phyloP scores from a whole-genome alignment of 768 basidiomycete genomes.

The Lactarius evosmus region DNA sequence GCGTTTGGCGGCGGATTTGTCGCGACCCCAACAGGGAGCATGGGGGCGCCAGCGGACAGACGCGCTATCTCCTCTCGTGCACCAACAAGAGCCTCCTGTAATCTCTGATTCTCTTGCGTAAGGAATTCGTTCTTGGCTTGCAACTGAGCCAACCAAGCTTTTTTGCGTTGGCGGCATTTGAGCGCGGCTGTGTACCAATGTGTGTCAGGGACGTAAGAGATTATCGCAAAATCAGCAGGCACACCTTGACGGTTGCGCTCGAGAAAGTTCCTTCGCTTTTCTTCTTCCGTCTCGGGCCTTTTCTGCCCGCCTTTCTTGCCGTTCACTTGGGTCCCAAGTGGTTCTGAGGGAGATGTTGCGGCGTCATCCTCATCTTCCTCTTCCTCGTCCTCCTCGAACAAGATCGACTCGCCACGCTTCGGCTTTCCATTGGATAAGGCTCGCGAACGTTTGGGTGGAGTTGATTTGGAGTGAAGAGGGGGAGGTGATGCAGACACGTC shows the following conservation, averaged over 20 bases:
- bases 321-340: neutral
- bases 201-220: conserved; percentile 16
- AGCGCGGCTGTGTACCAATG: conserved; percentile 66
- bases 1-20: conserved; percentile 13
- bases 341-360: conserved; percentile 27
- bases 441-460: conserved; percentile 39
- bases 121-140: conserved; percentile 94
- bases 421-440: conserved; percentile 30
- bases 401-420: conserved; percentile 32
- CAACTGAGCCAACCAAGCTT: conserved; percentile 91
- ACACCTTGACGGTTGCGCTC: conserved; percentile 96
- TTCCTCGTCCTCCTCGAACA: conserved; percentile 33
- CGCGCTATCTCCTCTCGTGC: conserved; percentile 91
- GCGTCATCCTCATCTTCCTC: conserved; percentile 40
- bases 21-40: conserved; percentile 14
- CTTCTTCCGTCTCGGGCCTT: conserved; percentile 96
- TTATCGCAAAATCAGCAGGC: conserved; percentile 28
- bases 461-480: conserved; percentile 10
- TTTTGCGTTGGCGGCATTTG: conserved; percentile 98
- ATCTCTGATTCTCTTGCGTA: conserved; percentile 90
- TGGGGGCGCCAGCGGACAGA: conserved; percentile 46
- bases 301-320: conserved; percentile 43
- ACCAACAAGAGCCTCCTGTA: conserved; percentile 79
- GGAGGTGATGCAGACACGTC: conserved; percentile 40
- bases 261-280: conserved; percentile 94